phyloP scores from a whole-genome alignment of 202 grass and related monocot genomes.

The Schoenoplectus tabernaemontani region DNA sequence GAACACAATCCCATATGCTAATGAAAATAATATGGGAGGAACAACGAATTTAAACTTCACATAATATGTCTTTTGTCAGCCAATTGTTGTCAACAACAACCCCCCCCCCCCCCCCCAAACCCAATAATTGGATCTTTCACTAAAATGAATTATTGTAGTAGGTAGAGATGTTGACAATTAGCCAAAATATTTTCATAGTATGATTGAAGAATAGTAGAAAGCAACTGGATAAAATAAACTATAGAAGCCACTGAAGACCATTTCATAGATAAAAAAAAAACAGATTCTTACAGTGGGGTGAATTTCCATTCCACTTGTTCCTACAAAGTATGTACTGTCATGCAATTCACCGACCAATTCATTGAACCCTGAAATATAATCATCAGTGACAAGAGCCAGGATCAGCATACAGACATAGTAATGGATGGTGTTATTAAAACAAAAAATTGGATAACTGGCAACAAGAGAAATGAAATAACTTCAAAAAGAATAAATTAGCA shows the following conservation, averaged over 20 bases:
- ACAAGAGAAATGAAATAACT: background rate
- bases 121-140: conserved; percentile 3
- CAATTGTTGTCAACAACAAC: background rate
- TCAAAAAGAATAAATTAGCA: background rate
- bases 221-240: conserved; percentile 6
- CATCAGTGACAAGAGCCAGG: background rate
- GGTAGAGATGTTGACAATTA: conserved; percentile 1
- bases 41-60: background rate
- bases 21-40: background rate
- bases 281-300: conserved; percentile 48
- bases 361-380: background rate
- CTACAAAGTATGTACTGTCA: conserved; percentile 44
- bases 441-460: background rate
- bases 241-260: conserved; percentile 27
- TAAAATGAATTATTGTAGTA: background rate
- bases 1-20: background rate
- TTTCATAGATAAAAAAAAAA: conserved; percentile 17
- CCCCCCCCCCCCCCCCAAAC: background rate
- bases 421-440: background rate
- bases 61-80: background rate
- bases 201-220: background rate
- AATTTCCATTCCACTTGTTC: conserved; percentile 46
- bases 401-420: background rate
- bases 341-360: conserved; percentile 54
- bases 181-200: background rate